Conservation (phyloP, 805 yeast species). For the Sporopachydermia quercuum region DNA sequence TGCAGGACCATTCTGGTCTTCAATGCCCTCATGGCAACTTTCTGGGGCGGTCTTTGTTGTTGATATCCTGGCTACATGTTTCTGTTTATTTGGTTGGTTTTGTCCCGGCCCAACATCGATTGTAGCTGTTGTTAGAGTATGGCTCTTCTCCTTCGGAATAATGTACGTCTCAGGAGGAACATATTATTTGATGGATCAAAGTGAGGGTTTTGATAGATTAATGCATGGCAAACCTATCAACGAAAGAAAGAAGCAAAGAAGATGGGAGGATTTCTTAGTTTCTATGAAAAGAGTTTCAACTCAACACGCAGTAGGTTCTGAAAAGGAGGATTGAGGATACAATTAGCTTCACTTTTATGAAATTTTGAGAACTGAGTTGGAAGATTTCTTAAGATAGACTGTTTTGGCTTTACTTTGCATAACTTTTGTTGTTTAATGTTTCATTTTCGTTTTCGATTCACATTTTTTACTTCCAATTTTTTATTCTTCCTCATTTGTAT, state of each 20-base stretch:
- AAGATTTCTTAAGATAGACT: too few relatives aligned
- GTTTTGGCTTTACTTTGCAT: too few relatives aligned
- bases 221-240: conserved; percentile 36
- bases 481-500: too few relatives aligned
- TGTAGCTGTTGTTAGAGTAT: conserved; percentile 85
- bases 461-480: too few relatives aligned
- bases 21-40: conserved; percentile 92
- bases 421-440: too few relatives aligned
- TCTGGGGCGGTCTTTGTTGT: conserved; percentile 85
- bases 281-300: conserved; percentile 55
- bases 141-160: conserved; percentile 93
- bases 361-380: too few relatives aligned
- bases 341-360: too few relatives aligned
- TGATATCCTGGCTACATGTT: conserved; percentile 84
- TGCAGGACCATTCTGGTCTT: conserved; percentile 97
- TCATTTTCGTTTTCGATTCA: too few relatives aligned
- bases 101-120: conserved; percentile 95
- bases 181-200: conserved; percentile 76
- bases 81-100: conserved; percentile 95
- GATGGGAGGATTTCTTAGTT: conserved; percentile 44
- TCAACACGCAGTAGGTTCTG: conserved; percentile 45
- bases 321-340: too few relatives aligned
- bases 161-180: conserved; percentile 96
- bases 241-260: conserved; percentile 29
- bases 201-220: conserved; percentile 33